Evolutionary conservation across 352 stramenopile species (phyloP), one percentile per base, ranked within the genome.

Genomic region (Globisporangium emineosum): DNA sequence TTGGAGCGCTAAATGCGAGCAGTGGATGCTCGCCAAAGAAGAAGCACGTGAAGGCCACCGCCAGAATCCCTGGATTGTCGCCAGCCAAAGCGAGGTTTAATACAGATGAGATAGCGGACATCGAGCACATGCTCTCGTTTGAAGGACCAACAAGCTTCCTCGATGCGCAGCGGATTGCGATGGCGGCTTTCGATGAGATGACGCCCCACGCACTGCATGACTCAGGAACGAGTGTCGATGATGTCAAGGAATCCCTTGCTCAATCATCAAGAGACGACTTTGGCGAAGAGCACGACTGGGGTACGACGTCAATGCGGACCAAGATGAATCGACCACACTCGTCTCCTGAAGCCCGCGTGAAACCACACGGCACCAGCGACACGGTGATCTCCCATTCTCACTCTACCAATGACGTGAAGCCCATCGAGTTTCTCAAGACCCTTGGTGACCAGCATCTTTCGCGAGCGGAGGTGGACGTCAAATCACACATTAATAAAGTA

Each of bases 81-180:
- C 37, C 59, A 32, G 5, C 47, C 13, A 56, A 57, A 4, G 17
- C 32, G 12, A 23, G 21, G 10, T 45, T 50, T 21, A 33, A 53
- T 6, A 29, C 30, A 7, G 43, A 52, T 12, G 29, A 32, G 32
- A 27, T 23, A 42, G 23, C 19, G 9, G 19, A 62, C 1, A 2
- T 21, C 1, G 51, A 65, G 12, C 30, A 35, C 0, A 47, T 75
- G 4, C 37, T 72, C 27, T 25, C 56, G 0, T 83, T 88, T 64
- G 67, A 75, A 35, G 76, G 72, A 33, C 67, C 64, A 0, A 69
- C 60, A 19, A 86, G 63, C 55, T 90, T 87, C 37, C 62, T 68
- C 0, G 74, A 85, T 57, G 78, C 73, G 0, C 68, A 77, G 12
- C 66, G 67, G 33, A 52, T 77, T 4, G 68, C 72, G n/a, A 67